A percentile compares a stretch with the other conserved stretches of the same genome.
Evolutionary conservation across 345 rosid species (phyloP).

Genomic region (Gossypium rotundifolium): DNA sequence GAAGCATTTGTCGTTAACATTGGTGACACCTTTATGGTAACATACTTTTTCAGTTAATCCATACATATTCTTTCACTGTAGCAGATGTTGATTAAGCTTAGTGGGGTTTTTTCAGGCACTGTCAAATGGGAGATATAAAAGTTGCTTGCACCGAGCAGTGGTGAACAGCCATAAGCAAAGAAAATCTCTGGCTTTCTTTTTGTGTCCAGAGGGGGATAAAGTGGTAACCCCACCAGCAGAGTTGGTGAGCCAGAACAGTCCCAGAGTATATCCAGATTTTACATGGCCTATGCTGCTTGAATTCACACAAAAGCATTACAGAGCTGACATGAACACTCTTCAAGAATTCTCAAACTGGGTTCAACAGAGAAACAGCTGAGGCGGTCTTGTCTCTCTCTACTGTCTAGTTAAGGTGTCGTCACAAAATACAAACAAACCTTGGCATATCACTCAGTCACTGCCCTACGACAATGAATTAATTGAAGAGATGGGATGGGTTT

Average conservation of each 20-base stretch:
- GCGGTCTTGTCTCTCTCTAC: not conserved
- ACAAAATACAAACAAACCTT: not conserved
- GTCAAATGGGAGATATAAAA: constrained; percentile 77
- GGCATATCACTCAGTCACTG: not conserved
- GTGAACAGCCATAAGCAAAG: constrained; percentile 74
- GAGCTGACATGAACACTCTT: constrained; percentile 89
- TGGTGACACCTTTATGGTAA: constrained; percentile 99
- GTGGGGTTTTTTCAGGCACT: constrained; percentile 52
- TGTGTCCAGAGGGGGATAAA: constrained; percentile 75
- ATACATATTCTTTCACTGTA: not conserved
- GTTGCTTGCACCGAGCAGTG: constrained; percentile 92
- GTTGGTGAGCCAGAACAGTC: constrained; percentile 43
- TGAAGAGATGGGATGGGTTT: constrained; percentile 1
- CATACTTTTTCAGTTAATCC: not conserved
- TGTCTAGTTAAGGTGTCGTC: not conserved
- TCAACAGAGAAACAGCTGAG: constrained; percentile 36
- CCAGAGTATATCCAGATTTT: constrained; percentile 78
- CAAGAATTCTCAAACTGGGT: constrained; percentile 59
- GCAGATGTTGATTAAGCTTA: not conserved
- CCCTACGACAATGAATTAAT: not conserved
- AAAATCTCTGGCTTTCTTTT: constrained; percentile 92
- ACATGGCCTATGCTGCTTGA: constrained; percentile 79
- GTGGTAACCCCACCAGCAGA: constrained; percentile 73
- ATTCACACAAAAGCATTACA: constrained; percentile 79
- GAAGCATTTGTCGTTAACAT: constrained; percentile 87